A percentile compares a stretch with the other conserved stretches of the same genome.
Evolutionary conservation across 2,329 filamentous ascomycete species (phyloP).

Genomic region (Fusarium kyushuense): DNA sequence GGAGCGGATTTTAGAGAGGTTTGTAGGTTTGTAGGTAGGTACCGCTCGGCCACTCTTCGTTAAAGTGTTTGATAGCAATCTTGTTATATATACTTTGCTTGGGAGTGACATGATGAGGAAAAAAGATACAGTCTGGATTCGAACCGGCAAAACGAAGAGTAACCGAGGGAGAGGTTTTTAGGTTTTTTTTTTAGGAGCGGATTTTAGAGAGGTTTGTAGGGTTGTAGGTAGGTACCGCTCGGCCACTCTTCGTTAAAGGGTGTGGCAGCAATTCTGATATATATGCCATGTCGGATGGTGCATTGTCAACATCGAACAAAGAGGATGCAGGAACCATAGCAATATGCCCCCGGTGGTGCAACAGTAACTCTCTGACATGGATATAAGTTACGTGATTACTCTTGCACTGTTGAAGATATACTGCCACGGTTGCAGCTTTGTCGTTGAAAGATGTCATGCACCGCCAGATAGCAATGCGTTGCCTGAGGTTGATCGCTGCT

Average conservation of each 20-base stretch:
- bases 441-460: no score
- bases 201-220: conserved; percentile 3
- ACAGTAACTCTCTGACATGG: neutral
- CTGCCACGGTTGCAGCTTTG: no score
- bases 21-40: conserved; percentile 18
- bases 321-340: neutral
- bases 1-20: neutral
- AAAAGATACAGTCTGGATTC: neutral
- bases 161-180: conserved; percentile 1
- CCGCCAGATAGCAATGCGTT: neutral
- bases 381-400: neutral
- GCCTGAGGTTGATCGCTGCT: neutral
- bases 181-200: neutral
- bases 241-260: conserved; percentile 23
- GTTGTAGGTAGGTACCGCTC: conserved; percentile 20
- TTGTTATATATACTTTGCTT: neutral
- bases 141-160: conserved; percentile 11
- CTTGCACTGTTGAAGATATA: no score
- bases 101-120: no score
- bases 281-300: neutral
- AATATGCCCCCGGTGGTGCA: neutral
- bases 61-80: neutral
- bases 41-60: conserved; percentile 27
- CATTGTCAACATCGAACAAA: neutral
- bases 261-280: neutral